Evolutionary conservation across 2,329 filamentous ascomycete species (phyloP).

Genomic region (Neofusicoccum kwambonambiense): DNA sequence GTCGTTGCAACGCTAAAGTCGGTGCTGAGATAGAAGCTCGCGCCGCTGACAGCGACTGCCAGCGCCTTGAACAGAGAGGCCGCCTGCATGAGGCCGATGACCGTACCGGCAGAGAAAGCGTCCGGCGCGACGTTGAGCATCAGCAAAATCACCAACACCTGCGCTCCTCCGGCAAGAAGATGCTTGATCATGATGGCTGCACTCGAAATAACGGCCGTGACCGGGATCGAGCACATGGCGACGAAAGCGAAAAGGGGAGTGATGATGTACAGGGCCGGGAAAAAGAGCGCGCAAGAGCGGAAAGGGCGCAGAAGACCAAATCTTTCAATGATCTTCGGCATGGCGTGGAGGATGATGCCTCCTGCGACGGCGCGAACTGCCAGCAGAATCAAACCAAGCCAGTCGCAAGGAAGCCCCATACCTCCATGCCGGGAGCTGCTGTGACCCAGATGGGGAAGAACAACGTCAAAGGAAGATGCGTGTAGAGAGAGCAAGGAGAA

Average conservation of each 20-base stretch:
- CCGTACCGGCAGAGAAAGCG: conserved; percentile 46
- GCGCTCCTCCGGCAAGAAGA: conserved; percentile 40
- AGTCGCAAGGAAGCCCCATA: conserved; percentile 47
- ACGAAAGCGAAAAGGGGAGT: conserved; percentile 41
- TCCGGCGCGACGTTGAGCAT: conserved; percentile 50
- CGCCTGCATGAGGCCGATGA: conserved; percentile 49
- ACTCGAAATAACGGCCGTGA: conserved; percentile 39
- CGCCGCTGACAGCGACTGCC: conserved; percentile 46
- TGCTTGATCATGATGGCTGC: conserved; percentile 45
- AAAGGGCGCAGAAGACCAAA: conserved; percentile 45
- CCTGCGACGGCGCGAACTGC: conserved; percentile 43
- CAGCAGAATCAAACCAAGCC: conserved; percentile 44
- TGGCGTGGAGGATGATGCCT: conserved; percentile 35
- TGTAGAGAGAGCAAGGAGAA: conserved; percentile 58
- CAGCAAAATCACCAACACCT: conserved; percentile 46
- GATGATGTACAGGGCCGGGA: conserved; percentile 41
- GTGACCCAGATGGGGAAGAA: conserved; percentile 49
- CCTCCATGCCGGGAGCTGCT: conserved; percentile 44
- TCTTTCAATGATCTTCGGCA: conserved; percentile 38
- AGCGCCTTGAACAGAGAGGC: conserved; percentile 48
- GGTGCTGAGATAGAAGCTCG: conserved; percentile 46
- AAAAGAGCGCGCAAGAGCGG: conserved; percentile 39
- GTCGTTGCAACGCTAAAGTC: conserved; percentile 44
- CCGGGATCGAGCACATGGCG: conserved; percentile 31
- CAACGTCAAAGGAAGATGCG: conserved; percentile 52